Evolutionary conservation across 2,329 filamentous ascomycete genomes (phyloP), one percentile per base, ranked within the genome.

Genomic region (Penicillium sp.): DNA sequence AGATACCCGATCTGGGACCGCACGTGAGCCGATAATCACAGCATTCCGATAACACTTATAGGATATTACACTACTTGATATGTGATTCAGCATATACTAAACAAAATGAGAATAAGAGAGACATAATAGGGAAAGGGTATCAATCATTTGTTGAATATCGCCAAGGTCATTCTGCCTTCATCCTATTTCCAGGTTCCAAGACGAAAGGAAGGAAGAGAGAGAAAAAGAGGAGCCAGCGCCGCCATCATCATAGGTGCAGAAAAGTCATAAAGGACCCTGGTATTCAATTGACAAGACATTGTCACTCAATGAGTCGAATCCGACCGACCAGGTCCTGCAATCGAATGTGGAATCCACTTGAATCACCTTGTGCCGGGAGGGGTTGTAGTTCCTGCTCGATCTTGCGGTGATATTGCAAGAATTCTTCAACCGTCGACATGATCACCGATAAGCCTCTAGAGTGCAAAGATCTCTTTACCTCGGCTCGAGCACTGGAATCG

Each of bases 401-500:
- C 59, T 80, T 79, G 59, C 82, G 80, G 66, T 89, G 80, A 60
- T 87, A 82, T 39, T 76, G 74, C 29, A 87, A 77, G 62, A 90
- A 89, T 62, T 88, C 85, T 55, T 84, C 80, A 14, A 88, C 82
- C 2, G 83, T 85, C 9, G 79, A 77, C 24, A 88, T 70, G 19
- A 89, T 73, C 16, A 77, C 67, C 6, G 73, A 64, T 14, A 89
- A 69, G 5, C 76, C 80, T 26, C 79, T 71, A 1, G 77, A 76
- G 2, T 79, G 78, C 27, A 86, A 73, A 10, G 70, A 68, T 5
- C 61, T 59, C 33, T 73, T 74, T 16, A 86, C 72, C 24, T 75
- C 73, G 10, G 64, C 53, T 43, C 79, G 76, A 5, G 82, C 77
- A 2, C 70, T 68, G 9, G 69, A 59, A 52, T 84, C 79, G 27